Base-by-base conservation (phyloP, 805 yeast genomes). In the Candida lessepsii region DNA sequence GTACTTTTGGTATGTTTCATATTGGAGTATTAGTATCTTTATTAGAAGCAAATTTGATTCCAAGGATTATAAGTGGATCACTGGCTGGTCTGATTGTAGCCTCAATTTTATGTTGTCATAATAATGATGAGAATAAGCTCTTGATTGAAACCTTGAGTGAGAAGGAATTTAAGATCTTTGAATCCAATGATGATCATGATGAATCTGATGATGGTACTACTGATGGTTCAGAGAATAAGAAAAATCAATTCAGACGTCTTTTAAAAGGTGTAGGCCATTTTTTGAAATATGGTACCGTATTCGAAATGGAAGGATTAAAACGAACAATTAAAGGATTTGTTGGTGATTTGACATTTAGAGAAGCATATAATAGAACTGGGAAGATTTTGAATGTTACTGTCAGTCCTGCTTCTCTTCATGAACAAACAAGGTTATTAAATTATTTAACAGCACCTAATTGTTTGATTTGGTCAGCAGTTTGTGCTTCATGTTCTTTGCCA, bases 71-170 rank as follows among this genome's bases (percentile, higher is more conserved):
- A 11, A 85, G 96, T 35, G 99, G 99, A 1, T 85, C 96, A 10
- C 87, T 96, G 17, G 96, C 97, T 0, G 99, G 99, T 13, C 89
- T 96, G 1, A 90, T 93, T 38, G 82, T 93, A 34, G 97, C 98
- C 14, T 78, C 96, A 35, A 79, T 93, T 13, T 70, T 93, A 34
- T 88, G 96, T 54, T 82, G 86, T 13, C 87, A 84, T 54, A 76
- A 83, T 8, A 81, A 81, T 42, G 85, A 80, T 23, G 97, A 90
- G 59, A 70, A 81, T 2, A 59, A 70, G 14, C 72, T 63, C 5
- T 58, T 87, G 13, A 63, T 91, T 42, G 71, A 63, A 21, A 76
- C 80, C 11, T 79, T 90, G 42, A 77, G 81, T 35, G 82, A 77
- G 20, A 71, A 71, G 17, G 67, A 73, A 13, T 76, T 78, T 50